Evolutionary conservation across 2,329 filamentous ascomycete genomes (phyloP), one percentile per base, ranked within the genome.

Genomic region (Stagonosporopsis cucurbitacearum): DNA sequence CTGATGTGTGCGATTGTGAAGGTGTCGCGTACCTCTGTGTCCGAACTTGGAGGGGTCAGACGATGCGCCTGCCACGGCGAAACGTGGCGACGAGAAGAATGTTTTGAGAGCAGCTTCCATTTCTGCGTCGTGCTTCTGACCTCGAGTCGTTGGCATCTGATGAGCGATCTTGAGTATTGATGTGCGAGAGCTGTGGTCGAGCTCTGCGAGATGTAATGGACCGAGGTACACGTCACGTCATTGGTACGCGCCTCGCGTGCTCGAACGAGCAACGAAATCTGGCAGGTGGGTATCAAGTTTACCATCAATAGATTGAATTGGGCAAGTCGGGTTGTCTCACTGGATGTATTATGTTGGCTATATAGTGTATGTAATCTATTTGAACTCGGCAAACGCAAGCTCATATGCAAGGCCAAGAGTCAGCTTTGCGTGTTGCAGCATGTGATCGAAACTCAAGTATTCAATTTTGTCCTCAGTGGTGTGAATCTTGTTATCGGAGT

Each of bases 41-140:
- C 95, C 94, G 71, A 90, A 97, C 76, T 96, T 97, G 72, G 82
- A 80, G 36, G 89, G 82, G 77, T 96, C 92, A 48, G 90, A 90
- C 73, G 89, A 94, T 33, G 94, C 94, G 67, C 94, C 94, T 19
- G 93, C 92, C 25, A 97, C 94, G 55, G 94, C 93, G 75, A 94
- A 96, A 63, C 84, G 82, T 23, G 88, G 85, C 7, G 88, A 89
- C 3, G 86, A 82, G 80, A 97, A 96, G 82, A 97, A 97, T 12
- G 83, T 82, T 60, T 86, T 87, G 41, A 92, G 87, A 41, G 89
- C 85, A 42, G 86, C 82, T 72, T 92, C 88, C 79, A 90, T 90
- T 8, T 69, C 64, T 57, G 50, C 48, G 51, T 59, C 53, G 23
- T 58, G 64, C 26, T 61, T 62, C 49, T 71, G 68, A 4, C 57